Evolutionary conservation across 371 early-diverging fungal species (phyloP).

Genomic region (Saksenaea oblongispora): DNA sequence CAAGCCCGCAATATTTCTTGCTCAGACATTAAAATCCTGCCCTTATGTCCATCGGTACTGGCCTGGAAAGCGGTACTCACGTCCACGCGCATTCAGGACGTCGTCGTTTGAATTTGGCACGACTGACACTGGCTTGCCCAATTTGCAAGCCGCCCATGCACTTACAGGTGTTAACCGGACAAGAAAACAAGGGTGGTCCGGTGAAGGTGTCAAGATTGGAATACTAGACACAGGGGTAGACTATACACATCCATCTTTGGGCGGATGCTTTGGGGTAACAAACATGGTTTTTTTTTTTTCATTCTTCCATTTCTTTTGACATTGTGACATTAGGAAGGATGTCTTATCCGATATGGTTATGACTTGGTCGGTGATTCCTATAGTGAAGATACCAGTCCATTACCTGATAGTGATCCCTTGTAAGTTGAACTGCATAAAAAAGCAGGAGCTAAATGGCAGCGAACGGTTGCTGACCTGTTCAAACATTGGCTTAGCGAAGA

Average conservation of each 20-base stretch:
- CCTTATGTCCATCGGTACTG: constrained; percentile 19
- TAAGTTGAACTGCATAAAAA: constrained; percentile 7
- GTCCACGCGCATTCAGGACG: constrained; percentile 7
- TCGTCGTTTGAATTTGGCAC: background rate
- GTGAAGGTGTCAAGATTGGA: constrained; percentile 17
- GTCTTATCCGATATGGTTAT: constrained; percentile 62
- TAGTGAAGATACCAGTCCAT: background rate
- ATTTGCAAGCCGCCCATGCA: constrained; percentile 16
- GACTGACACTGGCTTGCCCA: constrained; percentile 9
- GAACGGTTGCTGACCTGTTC: background rate
- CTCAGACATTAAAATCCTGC: constrained; percentile 11
- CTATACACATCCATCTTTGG: constrained; percentile 72
- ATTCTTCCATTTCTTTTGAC: too few species aligned
- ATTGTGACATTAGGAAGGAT: constrained; percentile 29
- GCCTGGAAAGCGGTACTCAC: constrained; percentile 16
- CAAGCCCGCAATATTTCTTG: constrained; percentile 15
- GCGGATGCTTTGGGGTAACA: constrained; percentile 64
- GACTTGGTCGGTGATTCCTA: constrained; percentile 65
- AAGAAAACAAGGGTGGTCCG: constrained; percentile 1
- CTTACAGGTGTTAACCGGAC: constrained; percentile 16
- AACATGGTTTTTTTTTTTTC: too few species aligned
- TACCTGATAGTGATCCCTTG: constrained; percentile 30
- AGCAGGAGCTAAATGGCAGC: background rate
- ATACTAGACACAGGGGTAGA: constrained; percentile 48
- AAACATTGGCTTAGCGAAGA: background rate